Evolutionary conservation across 1,284 basidiomycete genomes (phyloP).

Genomic region (Ustilago bromivora): DNA sequence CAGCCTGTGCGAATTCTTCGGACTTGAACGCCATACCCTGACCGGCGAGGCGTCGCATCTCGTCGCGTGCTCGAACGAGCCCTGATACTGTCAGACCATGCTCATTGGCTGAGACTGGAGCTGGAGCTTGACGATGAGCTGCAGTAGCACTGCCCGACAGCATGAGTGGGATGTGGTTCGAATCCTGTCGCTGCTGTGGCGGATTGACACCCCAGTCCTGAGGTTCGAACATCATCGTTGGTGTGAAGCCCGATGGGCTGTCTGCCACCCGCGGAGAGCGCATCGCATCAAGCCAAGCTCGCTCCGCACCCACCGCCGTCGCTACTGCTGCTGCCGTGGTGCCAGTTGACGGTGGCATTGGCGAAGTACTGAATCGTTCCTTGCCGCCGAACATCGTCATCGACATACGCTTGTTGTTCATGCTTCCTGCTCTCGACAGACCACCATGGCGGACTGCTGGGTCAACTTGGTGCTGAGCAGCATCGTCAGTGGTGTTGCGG

Average conservation of each 20-base stretch:
- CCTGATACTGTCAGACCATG: conserved; percentile 32
- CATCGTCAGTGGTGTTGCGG: conserved; percentile 11
- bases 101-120: conserved; percentile 2
- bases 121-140: conserved; percentile 2
- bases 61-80: conserved; percentile 31
- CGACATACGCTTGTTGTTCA: conserved; percentile 39
- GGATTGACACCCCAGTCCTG: conserved; percentile 27
- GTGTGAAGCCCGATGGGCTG: conserved; percentile 55
- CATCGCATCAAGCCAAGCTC: conserved; percentile 43
- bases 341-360: conserved; percentile 10
- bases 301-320: conserved; percentile 14
- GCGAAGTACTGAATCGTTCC: conserved; percentile 18
- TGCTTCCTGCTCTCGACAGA: conserved; percentile 24
- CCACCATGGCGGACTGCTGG: conserved; percentile 17
- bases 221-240: conserved; percentile 47
- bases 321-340: conserved; percentile 11
- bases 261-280: conserved; percentile 46
- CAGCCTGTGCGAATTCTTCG: conserved; percentile 12
- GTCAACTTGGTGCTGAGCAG: conserved; percentile 6
- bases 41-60: conserved; percentile 40
- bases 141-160: conserved; percentile 24
- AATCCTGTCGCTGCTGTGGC: conserved; percentile 10
- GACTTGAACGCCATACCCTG: conserved; percentile 27
- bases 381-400: conserved; percentile 46
- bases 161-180: conserved; percentile 34